These are phyloP conservation scores for Beauveria scarabaeidicola DNA, from an alignment of 2,329 filamentous ascomycete species.

Conservation along the genomic window DNA sequence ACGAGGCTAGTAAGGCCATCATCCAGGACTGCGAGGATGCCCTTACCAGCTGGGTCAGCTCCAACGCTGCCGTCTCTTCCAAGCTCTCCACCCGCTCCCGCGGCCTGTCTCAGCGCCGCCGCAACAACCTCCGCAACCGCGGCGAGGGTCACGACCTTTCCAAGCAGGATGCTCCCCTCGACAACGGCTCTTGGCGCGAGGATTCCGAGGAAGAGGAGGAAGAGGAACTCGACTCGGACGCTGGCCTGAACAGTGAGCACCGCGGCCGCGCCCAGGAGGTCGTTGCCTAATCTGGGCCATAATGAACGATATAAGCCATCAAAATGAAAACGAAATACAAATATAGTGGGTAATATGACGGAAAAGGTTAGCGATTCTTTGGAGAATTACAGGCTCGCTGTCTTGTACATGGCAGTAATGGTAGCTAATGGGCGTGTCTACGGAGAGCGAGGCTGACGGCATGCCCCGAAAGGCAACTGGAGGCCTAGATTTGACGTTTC, in stretches of 20 bases:
- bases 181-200: slow-evolving; percentile 74
- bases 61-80: slow-evolving; percentile 79
- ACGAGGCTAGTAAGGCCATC: slow-evolving; percentile 96
- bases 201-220: slow-evolving; percentile 59
- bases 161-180: slow-evolving; percentile 68
- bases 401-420: slow-evolving; percentile 10
- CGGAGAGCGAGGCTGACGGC: slow-evolving; percentile 6
- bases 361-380: slow-evolving; percentile 2
- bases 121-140: slow-evolving; percentile 58
- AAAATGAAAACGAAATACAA: background rate
- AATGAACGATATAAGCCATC: background rate
- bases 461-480: slow-evolving; percentile 9
- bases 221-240: slow-evolving; percentile 48
- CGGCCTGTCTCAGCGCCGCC: slow-evolving; percentile 76
- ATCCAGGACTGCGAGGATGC: slow-evolving; percentile 98
- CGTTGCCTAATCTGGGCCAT: slow-evolving; percentile 28
- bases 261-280: slow-evolving; percentile 49
- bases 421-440: background rate
- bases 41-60: slow-evolving; percentile 91
- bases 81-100: slow-evolving; percentile 82
- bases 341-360: slow-evolving; percentile 5
- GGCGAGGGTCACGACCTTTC: slow-evolving; percentile 76
- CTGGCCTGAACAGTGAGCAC: slow-evolving; percentile 46
- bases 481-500: slow-evolving; percentile 8
- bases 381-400: background rate